These are phyloP conservation scores for Lepidium africanum DNA, from an alignment of 345 rosid genomes.

Conservation along the genomic window DNA sequence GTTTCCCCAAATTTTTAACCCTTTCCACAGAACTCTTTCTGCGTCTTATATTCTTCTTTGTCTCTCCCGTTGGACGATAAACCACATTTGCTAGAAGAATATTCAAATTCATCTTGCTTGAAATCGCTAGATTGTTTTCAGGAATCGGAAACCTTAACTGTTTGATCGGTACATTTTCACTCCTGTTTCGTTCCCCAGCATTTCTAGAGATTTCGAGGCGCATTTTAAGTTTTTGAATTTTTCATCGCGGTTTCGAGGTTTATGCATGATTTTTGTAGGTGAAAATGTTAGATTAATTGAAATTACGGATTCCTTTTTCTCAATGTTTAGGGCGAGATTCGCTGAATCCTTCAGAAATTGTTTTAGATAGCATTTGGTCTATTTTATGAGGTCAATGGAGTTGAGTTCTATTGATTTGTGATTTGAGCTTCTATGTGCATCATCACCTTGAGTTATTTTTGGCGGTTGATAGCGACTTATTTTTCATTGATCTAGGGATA, in stretches of 20 bases:
- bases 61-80: slow-evolving; percentile 3
- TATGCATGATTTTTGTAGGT: not conserved
- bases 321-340: not conserved
- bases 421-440: not conserved
- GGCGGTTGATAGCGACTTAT: not conserved
- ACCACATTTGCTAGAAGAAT: not conserved
- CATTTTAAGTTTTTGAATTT: not conserved
- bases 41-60: not conserved
- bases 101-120: not conserved
- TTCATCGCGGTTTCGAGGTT: not conserved
- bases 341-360: not conserved
- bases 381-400: not conserved
- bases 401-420: not conserved
- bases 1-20: not conserved
- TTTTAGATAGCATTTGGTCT: not conserved
- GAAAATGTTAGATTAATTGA: not conserved
- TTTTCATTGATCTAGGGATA: slow-evolving; percentile 7
- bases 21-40: not conserved
- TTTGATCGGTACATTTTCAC: slow-evolving; percentile 10
- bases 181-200: not conserved
- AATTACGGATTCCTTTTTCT: not conserved
- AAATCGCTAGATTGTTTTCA: not conserved
- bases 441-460: not conserved
- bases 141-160: slow-evolving; percentile 7
- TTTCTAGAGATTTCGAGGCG: not conserved